Evolutionary conservation across 768 basidiomycete genomes (phyloP).

Genomic region (Xerocomus spinulosus): DNA sequence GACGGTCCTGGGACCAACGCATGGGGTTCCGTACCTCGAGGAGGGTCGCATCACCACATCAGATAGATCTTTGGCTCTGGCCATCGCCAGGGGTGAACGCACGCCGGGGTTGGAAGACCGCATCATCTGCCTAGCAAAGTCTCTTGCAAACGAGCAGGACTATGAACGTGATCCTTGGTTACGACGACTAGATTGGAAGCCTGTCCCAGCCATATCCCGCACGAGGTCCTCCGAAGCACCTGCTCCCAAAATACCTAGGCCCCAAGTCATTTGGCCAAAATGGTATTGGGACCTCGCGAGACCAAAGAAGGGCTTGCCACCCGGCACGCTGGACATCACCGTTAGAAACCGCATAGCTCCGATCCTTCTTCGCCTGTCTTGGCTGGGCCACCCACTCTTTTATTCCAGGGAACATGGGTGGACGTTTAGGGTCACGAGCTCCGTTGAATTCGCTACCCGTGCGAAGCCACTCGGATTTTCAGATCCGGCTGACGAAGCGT

Average conservation of each 20-base stretch:
- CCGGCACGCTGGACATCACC: slow-evolving; percentile 80
- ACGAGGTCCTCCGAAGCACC: background rate
- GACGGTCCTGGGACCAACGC: slow-evolving; percentile 42
- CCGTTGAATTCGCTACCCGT: slow-evolving; percentile 42
- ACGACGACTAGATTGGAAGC: slow-evolving; percentile 65
- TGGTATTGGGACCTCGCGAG: slow-evolving; percentile 93
- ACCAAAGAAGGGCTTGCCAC: slow-evolving; percentile 61
- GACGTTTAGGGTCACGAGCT: slow-evolving; percentile 72
- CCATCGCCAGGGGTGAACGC: slow-evolving; percentile 43
- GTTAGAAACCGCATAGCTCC: slow-evolving; percentile 80
- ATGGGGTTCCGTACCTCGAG: slow-evolving; percentile 44
- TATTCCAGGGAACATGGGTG: slow-evolving; percentile 87
- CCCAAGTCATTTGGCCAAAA: slow-evolving; percentile 77
- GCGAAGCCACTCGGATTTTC: slow-evolving; percentile 51
- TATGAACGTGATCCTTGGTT: slow-evolving; percentile 50
- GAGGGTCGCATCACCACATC: slow-evolving; percentile 38
- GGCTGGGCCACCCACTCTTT: slow-evolving; percentile 83
- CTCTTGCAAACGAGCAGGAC: slow-evolving; percentile 23
- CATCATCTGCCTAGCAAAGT: slow-evolving; percentile 41
- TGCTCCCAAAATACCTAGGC: slow-evolving; percentile 27
- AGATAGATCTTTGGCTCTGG: slow-evolving; percentile 42
- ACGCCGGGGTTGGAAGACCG: slow-evolving; percentile 30
- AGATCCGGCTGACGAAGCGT: slow-evolving; percentile 54
- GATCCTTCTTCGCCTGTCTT: slow-evolving; percentile 78
- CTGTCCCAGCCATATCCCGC: slow-evolving; percentile 14